Conservation (phyloP, 1,284 basidiomycete genomes). For the Rhodotorula sp. region DNA sequence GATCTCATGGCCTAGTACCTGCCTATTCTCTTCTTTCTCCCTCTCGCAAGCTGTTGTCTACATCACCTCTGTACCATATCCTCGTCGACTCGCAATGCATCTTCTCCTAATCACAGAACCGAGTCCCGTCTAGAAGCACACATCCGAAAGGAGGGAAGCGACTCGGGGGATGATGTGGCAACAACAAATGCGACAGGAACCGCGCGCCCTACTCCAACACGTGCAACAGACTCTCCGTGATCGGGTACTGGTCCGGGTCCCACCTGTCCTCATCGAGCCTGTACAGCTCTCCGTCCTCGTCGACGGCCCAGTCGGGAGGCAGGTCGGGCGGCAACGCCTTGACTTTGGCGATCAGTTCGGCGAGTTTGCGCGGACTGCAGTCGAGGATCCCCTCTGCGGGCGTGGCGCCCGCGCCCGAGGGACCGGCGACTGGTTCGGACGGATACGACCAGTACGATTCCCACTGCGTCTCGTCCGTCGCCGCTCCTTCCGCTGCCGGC, state of each 20-base stretch:
- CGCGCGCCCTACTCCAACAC: background rate
- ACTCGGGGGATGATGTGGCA: background rate
- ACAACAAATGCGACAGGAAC: background rate
- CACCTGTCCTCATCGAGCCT: background rate
- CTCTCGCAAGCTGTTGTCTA: background rate
- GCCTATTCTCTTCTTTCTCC: background rate
- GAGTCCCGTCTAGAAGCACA: background rate
- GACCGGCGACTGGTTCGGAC: background rate
- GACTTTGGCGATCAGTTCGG: background rate
- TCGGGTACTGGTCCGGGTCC: background rate
- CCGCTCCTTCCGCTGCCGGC: background rate
- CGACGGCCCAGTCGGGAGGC: background rate
- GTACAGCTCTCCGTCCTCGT: background rate
- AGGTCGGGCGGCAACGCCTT: background rate
- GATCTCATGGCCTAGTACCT: slow-evolving; percentile 28
- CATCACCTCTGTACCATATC: background rate
- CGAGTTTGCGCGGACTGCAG: background rate
- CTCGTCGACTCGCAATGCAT: background rate
- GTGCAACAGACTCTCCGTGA: background rate
- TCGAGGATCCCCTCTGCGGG: background rate
- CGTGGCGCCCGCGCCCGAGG: background rate
- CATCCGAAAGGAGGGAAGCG: background rate
- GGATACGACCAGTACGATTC: slow-evolving; percentile 28
- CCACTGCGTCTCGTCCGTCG: slow-evolving; percentile 18
- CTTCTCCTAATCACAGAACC: background rate